Base-by-base conservation (phyloP, 345 rosid genomes). In the Pelargonium nanum region DNA sequence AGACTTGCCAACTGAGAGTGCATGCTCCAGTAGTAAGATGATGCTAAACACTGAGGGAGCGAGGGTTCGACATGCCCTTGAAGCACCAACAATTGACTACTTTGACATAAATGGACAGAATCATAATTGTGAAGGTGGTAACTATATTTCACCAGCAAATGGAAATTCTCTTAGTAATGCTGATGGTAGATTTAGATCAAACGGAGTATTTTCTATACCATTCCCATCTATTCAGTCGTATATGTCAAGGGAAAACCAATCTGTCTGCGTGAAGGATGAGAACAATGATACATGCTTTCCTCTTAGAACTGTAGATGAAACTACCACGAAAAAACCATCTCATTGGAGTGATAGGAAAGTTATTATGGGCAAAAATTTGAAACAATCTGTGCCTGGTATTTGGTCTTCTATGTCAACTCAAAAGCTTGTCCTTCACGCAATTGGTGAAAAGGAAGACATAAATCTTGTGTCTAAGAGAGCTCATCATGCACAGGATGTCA, bases 1-100 rank as follows among this genome's bases (percentile, higher is more conserved):
- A 25, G 80, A 70, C 63, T 73, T 69, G 74, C 74, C 58, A 58
- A 72, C 70, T 13, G 83, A 69, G 59, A 78, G 70, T 60, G 69
- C 77, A 26, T 68, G 71, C 65, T 70, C 71, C 44, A 61, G 26
- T 26, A 68, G 75, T 64, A 63, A 68, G 70, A 66, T 65, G 65
- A 26, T 59, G 55, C 74, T 69, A 25, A 75, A 68, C 75, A 63
- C 66, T 58, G 64, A 75, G 56, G 76, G 63, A 24, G 70, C 64
- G 62, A 53, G 58, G 45, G 24, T 59, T 60, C 69, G 72, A 66
- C 69, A 72, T 52, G 64, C 52, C 21, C 70, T 76, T 4, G 79
- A 77, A 70, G 58, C 69, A 56, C 65, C 73, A 25, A 20, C 61
- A 63, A 24, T 58, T 71, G 84, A 62, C 69, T 61, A 65, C 57